These are phyloP conservation scores for Ophiocordyceps polyrhachis-furcata DNA, from an alignment of 2,329 filamentous ascomycete species.

Conservation along the genomic window DNA sequence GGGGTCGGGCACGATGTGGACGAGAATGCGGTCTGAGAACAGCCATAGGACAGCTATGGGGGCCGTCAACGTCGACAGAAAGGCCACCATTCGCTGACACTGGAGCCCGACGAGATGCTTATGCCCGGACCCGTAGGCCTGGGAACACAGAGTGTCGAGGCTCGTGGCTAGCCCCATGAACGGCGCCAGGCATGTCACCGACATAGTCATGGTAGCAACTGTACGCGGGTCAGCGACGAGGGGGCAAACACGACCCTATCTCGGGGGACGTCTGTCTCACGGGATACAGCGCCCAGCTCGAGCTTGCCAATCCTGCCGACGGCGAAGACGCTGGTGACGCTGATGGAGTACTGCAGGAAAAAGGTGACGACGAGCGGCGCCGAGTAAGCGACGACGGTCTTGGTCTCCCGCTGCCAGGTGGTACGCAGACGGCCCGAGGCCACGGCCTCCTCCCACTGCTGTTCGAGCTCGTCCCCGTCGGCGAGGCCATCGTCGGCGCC, in stretches of 20 bases:
- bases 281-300: conserved; percentile 24
- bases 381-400: conserved; percentile 58
- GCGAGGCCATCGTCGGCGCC: conserved; percentile 15
- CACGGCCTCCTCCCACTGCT: conserved; percentile 75
- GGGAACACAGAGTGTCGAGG: conserved; percentile 80
- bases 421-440: conserved; percentile 65
- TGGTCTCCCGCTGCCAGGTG: conserved; percentile 78
- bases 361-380: conserved; percentile 53
- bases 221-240: neutral
- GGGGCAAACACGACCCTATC: neutral
- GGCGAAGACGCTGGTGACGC: conserved; percentile 63
- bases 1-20: conserved; percentile 20
- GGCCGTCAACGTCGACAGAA: conserved; percentile 52
- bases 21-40: conserved; percentile 46
- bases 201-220: conserved; percentile 54
- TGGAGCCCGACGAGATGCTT: conserved; percentile 76
- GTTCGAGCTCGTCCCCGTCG: conserved; percentile 34
- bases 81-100: conserved; percentile 63
- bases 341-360: conserved; percentile 65
- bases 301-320: conserved; percentile 58
- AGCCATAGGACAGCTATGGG: conserved; percentile 58
- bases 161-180: conserved; percentile 78
- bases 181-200: conserved; percentile 58
- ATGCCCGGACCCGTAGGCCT: conserved; percentile 82
- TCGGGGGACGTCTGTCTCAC: conserved; percentile 5